Percentiles rank a stretch among this genome's conserved stretches.
Conservation (phyloP, 208 protist genomes). For the Leishmania turanica region DNA sequence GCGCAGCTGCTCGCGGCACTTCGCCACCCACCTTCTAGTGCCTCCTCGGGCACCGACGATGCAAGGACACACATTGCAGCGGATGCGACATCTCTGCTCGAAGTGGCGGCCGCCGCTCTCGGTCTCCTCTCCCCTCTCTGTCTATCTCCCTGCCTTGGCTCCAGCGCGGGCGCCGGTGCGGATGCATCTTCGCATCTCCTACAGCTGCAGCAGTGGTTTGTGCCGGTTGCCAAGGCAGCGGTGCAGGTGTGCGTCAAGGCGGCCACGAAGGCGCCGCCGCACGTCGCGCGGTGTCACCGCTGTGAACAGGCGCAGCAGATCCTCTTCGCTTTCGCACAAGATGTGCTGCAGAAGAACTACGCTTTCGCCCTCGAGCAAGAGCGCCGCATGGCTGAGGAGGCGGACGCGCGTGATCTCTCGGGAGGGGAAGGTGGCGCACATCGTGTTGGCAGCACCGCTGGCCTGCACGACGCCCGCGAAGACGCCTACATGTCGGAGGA, state of each 20-base stretch:
- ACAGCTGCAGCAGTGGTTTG: conserved; percentile 46
- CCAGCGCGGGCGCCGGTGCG: conserved; percentile 1
- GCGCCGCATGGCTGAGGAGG: conserved; percentile 46
- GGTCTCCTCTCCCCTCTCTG: conserved; percentile 68
- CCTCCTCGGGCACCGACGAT: background rate
- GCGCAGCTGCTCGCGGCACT: conserved; percentile 25
- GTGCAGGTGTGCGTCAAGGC: conserved; percentile 30
- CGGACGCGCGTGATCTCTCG: conserved; percentile 2
- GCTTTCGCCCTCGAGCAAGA: conserved; percentile 67
- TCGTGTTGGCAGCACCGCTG: background rate
- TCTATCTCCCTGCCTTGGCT: conserved; percentile 41
- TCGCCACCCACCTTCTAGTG: conserved; percentile 6
- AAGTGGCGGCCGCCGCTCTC: conserved; percentile 43
- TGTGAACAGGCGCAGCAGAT: conserved; percentile 27
- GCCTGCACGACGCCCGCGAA: conserved; percentile 12
- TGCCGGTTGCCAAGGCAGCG: conserved; percentile 35
- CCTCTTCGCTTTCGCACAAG: conserved; percentile 83
- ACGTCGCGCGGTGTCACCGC: background rate
- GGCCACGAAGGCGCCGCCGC: background rate
- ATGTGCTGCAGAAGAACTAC: conserved; percentile 88
- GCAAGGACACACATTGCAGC: background rate
- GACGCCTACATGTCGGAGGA: conserved; percentile 39
- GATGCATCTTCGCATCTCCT: conserved; percentile 12
- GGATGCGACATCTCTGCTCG: conserved; percentile 5
- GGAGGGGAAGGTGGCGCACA: background rate